phyloP scores from a whole-genome alignment of 306 rosid species.

The Canavalia gladiata region DNA sequence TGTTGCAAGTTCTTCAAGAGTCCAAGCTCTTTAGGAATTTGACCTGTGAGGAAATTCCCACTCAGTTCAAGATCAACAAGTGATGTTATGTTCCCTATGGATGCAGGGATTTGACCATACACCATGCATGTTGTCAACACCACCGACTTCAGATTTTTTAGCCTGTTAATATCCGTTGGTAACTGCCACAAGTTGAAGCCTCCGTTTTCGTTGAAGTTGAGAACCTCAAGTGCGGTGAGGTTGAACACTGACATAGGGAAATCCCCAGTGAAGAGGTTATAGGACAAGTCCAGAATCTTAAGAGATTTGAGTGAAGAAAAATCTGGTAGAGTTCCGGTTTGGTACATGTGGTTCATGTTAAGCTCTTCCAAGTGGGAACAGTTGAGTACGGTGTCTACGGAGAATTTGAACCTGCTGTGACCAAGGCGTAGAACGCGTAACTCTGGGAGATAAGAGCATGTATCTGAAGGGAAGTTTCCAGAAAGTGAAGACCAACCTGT shows the following conservation, averaged over 20 bases:
- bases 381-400: slow-evolving; percentile 56
- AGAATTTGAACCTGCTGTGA: slow-evolving; percentile 62
- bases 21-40: slow-evolving; percentile 78
- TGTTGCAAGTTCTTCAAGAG: slow-evolving; percentile 63
- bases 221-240: slow-evolving; percentile 70
- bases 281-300: slow-evolving; percentile 74
- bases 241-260: slow-evolving; percentile 85
- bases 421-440: slow-evolving; percentile 67
- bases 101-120: slow-evolving; percentile 73
- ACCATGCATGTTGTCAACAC: slow-evolving; percentile 77
- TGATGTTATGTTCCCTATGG: slow-evolving; percentile 81
- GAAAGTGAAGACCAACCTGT: slow-evolving; percentile 61
- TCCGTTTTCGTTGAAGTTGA: slow-evolving; percentile 80
- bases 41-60: slow-evolving; percentile 76
- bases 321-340: slow-evolving; percentile 68
- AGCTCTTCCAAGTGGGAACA: slow-evolving; percentile 76
- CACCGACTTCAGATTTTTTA: slow-evolving; percentile 66
- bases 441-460: slow-evolving; percentile 75
- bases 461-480: slow-evolving; percentile 69
- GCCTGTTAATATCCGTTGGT: slow-evolving; percentile 59
- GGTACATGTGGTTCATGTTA: slow-evolving; percentile 59
- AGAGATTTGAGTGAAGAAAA: slow-evolving; percentile 72
- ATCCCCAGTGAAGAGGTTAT: slow-evolving; percentile 70
- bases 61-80: slow-evolving; percentile 84
- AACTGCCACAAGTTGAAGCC: slow-evolving; percentile 70